A percentile compares a stretch with the other conserved stretches of the same genome.
These are phyloP conservation scores for Ottelia alismoides DNA, from an alignment of 106 monocot genomes.

Conservation along the genomic window DNA sequence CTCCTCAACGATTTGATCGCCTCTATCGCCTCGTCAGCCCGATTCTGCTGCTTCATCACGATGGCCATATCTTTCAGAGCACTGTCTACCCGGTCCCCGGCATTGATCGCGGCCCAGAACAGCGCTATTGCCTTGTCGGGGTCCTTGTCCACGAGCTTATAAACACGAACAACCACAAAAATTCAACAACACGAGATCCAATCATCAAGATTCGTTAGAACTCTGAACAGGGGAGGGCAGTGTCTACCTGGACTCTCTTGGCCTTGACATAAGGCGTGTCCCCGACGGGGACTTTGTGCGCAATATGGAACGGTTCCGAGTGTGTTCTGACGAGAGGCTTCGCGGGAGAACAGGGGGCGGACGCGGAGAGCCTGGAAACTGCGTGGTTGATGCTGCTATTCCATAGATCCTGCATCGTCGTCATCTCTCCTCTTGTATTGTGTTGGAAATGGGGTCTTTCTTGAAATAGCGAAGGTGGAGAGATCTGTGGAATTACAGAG, in stretches of 20 bases:
- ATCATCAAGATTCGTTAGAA: neutral
- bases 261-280: slow-evolving; percentile 87
- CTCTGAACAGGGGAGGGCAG: too few relatives aligned
- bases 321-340: slow-evolving; percentile 19
- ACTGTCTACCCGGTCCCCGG: slow-evolving; percentile 83
- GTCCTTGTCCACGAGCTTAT: slow-evolving; percentile 84
- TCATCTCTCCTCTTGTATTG: neutral
- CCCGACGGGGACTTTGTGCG: slow-evolving; percentile 79
- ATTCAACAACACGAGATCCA: neutral
- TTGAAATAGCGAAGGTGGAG: neutral
- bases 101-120: slow-evolving; percentile 92
- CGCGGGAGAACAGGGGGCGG: slow-evolving; percentile 56
- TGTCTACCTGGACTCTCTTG: slow-evolving; percentile 74
- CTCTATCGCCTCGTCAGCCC: slow-evolving; percentile 92
- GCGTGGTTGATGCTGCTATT: slow-evolving; percentile 12
- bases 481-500: slow-evolving; percentile 5
- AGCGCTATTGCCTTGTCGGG: slow-evolving; percentile 75
- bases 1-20: slow-evolving; percentile 74
- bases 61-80: slow-evolving; percentile 98
- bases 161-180: neutral
- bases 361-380: slow-evolving; percentile 26
- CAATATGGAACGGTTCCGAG: slow-evolving; percentile 46
- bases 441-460: slow-evolving; percentile 1
- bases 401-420: slow-evolving; percentile 2
- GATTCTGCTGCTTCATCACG: slow-evolving; percentile 97